Evolutionary conservation across 1,139 yeast genomes (phyloP).

Genomic region (Taphrina communis): DNA sequence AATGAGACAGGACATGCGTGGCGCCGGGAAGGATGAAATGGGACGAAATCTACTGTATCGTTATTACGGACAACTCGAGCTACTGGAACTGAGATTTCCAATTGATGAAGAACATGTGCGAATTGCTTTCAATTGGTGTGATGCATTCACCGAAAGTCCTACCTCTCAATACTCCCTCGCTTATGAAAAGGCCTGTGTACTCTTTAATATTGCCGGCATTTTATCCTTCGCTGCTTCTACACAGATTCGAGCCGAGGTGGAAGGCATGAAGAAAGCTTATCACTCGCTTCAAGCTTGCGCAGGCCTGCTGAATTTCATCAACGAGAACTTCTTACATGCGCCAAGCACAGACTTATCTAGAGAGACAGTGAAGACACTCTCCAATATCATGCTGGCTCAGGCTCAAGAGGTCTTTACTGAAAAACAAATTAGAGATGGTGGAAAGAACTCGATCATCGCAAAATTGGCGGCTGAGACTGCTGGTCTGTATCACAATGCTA

Average conservation of each 20-base stretch:
- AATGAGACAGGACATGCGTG: conserved; percentile 67
- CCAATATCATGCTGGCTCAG: conserved; percentile 76
- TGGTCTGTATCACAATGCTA: conserved; percentile 62
- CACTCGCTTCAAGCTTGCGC: conserved; percentile 75
- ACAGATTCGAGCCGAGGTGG: conserved; percentile 51
- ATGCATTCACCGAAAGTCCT: conserved; percentile 65
- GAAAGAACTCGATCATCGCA: conserved; percentile 66
- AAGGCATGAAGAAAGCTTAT: conserved; percentile 65
- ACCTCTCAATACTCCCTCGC: conserved; percentile 73
- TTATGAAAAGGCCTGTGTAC: conserved; percentile 84
- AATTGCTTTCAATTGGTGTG: conserved; percentile 78
- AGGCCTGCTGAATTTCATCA: conserved; percentile 73
- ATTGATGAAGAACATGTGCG: conserved; percentile 63
- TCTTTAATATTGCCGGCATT: conserved; percentile 73
- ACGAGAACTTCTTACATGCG: conserved; percentile 86
- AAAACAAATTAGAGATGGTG: conserved; percentile 61
- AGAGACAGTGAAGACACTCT: conserved; percentile 69
- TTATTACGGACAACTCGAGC: conserved; percentile 83
- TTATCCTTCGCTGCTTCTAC: conserved; percentile 58
- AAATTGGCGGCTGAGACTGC: conserved; percentile 72
- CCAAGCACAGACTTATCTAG: conserved; percentile 81
- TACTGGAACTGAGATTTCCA: conserved; percentile 77
- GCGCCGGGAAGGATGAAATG: conserved; percentile 54
- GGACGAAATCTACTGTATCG: conserved; percentile 63
- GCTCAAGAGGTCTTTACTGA: conserved; percentile 83